Conservation (phyloP, 2,329 filamentous ascomycete genomes). For the Chaetomiaceae sp. region DNA sequence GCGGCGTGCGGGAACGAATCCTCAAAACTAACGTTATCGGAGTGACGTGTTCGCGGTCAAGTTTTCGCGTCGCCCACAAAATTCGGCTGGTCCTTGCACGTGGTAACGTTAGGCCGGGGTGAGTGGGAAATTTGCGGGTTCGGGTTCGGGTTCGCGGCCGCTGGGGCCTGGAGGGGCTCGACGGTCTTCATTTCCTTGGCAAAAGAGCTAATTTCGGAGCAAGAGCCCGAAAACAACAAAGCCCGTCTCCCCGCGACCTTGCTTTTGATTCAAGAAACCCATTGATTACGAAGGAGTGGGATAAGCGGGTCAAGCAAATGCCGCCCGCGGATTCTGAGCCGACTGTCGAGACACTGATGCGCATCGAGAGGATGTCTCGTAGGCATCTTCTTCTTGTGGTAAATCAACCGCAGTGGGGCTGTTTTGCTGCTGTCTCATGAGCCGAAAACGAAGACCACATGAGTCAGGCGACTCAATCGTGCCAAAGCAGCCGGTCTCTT, state of each 20-base stretch:
- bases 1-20: not conserved
- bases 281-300: not conserved
- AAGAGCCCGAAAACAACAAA: not conserved
- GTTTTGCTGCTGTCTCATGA: not conserved
- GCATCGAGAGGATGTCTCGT: too few relatives aligned
- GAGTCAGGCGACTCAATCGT: not conserved
- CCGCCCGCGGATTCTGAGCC: not conserved
- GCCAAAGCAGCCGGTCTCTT: not conserved
- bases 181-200: not conserved
- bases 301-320: not conserved
- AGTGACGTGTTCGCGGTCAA: slow-evolving; percentile 7
- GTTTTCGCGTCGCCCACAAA: slow-evolving; percentile 14
- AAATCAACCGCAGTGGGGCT: too few relatives aligned
- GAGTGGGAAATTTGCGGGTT: too few relatives aligned
- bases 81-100: not conserved
- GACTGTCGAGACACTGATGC: not conserved
- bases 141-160: slow-evolving; percentile 1
- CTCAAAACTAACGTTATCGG: too few relatives aligned
- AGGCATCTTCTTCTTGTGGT: too few relatives aligned
- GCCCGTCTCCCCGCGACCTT: too few relatives aligned
- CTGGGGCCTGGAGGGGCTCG: too few relatives aligned
- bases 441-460: not conserved
- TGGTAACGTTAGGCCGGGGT: not conserved
- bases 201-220: not conserved
- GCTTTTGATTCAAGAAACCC: too few relatives aligned